Evolutionary conservation across 2,329 filamentous ascomycete species (phyloP).

Genomic region (Pyrenophora tritici-repentis): DNA sequence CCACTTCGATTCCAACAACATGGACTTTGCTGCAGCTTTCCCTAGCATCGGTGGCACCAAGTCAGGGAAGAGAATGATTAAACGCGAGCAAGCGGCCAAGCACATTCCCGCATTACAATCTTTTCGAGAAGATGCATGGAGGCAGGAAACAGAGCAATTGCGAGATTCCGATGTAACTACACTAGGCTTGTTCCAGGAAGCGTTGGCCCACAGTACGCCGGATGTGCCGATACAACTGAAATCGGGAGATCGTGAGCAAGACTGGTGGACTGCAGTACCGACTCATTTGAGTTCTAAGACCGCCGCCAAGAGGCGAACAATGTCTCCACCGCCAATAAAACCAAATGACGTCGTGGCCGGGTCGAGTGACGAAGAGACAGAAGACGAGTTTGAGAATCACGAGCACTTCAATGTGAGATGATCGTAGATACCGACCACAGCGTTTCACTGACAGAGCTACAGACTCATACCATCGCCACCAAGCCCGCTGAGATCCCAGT

Average conservation of each 20-base stretch:
- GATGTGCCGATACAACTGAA: slow-evolving; percentile 32
- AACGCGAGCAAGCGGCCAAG: slow-evolving; percentile 58
- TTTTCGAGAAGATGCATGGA: slow-evolving; percentile 59
- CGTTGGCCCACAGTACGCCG: slow-evolving; percentile 33
- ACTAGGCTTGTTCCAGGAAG: slow-evolving; percentile 42
- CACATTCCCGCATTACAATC: slow-evolving; percentile 60
- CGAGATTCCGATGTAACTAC: slow-evolving; percentile 31
- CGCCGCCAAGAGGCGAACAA: slow-evolving; percentile 14
- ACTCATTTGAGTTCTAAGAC: slow-evolving; percentile 17
- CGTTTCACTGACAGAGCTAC: slow-evolving; percentile 10
- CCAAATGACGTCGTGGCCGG: slow-evolving; percentile 13
- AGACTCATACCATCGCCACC: slow-evolving; percentile 15
- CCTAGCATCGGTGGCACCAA: slow-evolving; percentile 58
- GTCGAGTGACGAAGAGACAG: slow-evolving; percentile 36
- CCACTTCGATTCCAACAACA: slow-evolving; percentile 60
- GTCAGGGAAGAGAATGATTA: slow-evolving; percentile 49
- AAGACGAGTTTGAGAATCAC: slow-evolving; percentile 47
- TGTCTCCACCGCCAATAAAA: slow-evolving; percentile 6
- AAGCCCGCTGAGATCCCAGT: background rate
- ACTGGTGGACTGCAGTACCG: slow-evolving; percentile 32
- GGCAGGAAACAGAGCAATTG: slow-evolving; percentile 32
- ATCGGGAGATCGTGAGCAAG: slow-evolving; percentile 16
- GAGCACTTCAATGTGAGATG: slow-evolving; percentile 35
- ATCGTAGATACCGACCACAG: no score
- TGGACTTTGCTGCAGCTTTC: slow-evolving; percentile 63